Percentiles rank a stretch among this genome's conserved stretches.
phyloP scores from a whole-genome alignment of 805 yeast genomes.

The Clavispora carvajalis region DNA sequence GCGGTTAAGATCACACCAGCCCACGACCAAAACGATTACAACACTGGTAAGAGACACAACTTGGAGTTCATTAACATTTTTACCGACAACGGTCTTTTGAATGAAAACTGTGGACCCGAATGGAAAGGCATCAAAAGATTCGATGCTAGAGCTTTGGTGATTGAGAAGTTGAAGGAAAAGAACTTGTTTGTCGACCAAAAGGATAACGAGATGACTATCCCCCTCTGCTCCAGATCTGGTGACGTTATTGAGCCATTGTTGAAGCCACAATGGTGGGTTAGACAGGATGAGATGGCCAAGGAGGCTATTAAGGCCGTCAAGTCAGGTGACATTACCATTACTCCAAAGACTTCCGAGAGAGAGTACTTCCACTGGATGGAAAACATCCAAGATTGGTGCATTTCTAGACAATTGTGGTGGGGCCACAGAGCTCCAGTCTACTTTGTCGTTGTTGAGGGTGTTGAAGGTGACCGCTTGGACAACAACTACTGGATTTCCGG shows the following conservation, averaged over 20 bases:
- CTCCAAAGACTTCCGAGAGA: slow-evolving; percentile 85
- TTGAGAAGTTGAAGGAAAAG: slow-evolving; percentile 68
- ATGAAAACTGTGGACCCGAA: slow-evolving; percentile 83
- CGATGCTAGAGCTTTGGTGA: slow-evolving; percentile 83
- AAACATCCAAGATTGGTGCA: slow-evolving; percentile 98
- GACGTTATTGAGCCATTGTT: slow-evolving; percentile 94
- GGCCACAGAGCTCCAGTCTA: slow-evolving; percentile 98
- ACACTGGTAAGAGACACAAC: slow-evolving; percentile 89
- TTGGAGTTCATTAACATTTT: slow-evolving; percentile 84
- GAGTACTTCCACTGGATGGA: slow-evolving; percentile 95
- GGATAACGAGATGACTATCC: slow-evolving; percentile 95
- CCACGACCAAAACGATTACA: slow-evolving; percentile 95
- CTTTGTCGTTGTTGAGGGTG: slow-evolving; percentile 76
- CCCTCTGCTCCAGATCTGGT: slow-evolving; percentile 92
- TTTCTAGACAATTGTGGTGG: slow-evolving; percentile 89
- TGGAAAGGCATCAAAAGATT: slow-evolving; percentile 90
- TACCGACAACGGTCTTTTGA: slow-evolving; percentile 88
- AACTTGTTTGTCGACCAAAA: slow-evolving; percentile 78
- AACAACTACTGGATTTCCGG: slow-evolving; percentile 90
- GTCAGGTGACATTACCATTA: slow-evolving; percentile 71
- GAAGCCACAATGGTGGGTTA: slow-evolving; percentile 99
- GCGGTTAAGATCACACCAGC: slow-evolving; percentile 99
- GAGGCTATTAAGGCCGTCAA: slow-evolving; percentile 83
- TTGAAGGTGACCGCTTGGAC: slow-evolving; percentile 55
- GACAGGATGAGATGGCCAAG: slow-evolving; percentile 82